A percentile compares a stretch with the other conserved stretches of the same genome.
These are phyloP conservation scores for Cutaneotrichosporon cavernicola DNA, from an alignment of 1,284 basidiomycete species.

Conservation along the genomic window DNA sequence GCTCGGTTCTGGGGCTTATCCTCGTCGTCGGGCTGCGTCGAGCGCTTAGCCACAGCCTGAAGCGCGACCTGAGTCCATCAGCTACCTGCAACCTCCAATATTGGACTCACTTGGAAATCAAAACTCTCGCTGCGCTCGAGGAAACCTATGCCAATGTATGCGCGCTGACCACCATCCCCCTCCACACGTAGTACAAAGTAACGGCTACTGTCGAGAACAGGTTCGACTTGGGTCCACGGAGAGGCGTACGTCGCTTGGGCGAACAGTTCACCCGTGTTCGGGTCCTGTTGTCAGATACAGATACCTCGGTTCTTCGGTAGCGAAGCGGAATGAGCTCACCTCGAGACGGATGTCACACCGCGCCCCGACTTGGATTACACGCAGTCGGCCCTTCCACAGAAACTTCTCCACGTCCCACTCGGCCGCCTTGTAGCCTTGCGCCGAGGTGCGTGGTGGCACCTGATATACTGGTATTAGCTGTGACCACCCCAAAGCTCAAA, in stretches of 20 bases:
- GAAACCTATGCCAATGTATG: conserved; percentile 93
- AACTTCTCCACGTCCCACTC: conserved; percentile 53
- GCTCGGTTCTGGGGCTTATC: conserved; percentile 55
- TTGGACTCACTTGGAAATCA: conserved; percentile 63
- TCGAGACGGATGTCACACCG: conserved; percentile 51
- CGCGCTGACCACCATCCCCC: conserved; percentile 73
- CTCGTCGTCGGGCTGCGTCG: conserved; percentile 30
- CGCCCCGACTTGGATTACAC: conserved; percentile 48
- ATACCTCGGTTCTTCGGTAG: not conserved
- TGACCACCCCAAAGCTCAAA: too few relatives aligned
- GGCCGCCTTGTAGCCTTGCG: conserved; percentile 52
- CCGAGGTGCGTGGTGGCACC: conserved; percentile 51
- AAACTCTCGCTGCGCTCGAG: conserved; percentile 86
- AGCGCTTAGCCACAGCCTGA: conserved; percentile 89
- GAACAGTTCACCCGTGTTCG: conserved; percentile 62
- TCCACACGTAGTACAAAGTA: conserved; percentile 94
- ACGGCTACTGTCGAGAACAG: conserved; percentile 90
- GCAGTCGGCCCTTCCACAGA: conserved; percentile 53
- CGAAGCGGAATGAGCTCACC: conserved; percentile 32
- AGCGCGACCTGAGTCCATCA: conserved; percentile 65
- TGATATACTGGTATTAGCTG: conserved; percentile 47
- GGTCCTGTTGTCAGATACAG: conserved; percentile 36
- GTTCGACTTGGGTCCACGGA: conserved; percentile 75
- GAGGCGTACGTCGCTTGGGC: conserved; percentile 86
- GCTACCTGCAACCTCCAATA: not conserved